Evolutionary conservation across 73 alveolate genomes (phyloP), one percentile per base, ranked within the genome.

Genomic region (Tetrahymena thermophila): DNA sequence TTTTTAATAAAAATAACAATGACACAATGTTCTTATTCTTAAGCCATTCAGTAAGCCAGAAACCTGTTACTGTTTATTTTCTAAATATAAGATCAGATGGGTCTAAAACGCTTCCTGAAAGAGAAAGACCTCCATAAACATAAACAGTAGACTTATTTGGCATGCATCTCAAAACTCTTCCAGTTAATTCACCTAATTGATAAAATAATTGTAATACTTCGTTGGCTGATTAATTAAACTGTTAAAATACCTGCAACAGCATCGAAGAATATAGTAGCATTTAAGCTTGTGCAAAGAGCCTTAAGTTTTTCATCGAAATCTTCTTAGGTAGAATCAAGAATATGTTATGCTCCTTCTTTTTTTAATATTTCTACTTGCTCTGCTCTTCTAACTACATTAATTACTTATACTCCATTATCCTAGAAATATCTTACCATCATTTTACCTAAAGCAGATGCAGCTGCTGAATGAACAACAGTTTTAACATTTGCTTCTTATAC

Each of bases 91-190:
- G 19, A 16, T 95, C 97, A n/a, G 85, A 42, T 16, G 44, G 85
- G 14, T 35, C 55, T 25, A 95, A 35, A 57, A 94, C 98, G 34
- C 38, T 89, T 37, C 83, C 50, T 31, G 19, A 25, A 19, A 85
- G 94, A 35, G 97, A 89, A 0, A 98, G 96, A n/a, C 94, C 93
- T 15, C 99, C 99, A 94, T 97, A 97, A 84, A 95, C 96, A 43
- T 93, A 94, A 85, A 85, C 94, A 19, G 42, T 93, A 15, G 98
- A 94, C 25, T 50, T 57, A 34, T 43, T 37, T 44, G 98, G 98
- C 97, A 98, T 95, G 35, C 28, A 43, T n/a, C 43, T 96, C 34
- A 98, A 96, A 0, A 98, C 93, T 35, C 94, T 38, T 10, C 97
- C 97, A 14, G 99, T 93, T 34, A 94, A 34, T 34, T 96, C 97